A percentile compares a stretch with the other conserved stretches of the same genome.
Evolutionary conservation across 2,329 filamentous ascomycete genomes (phyloP).

Genomic region (Ascochyta clinopodiicola): DNA sequence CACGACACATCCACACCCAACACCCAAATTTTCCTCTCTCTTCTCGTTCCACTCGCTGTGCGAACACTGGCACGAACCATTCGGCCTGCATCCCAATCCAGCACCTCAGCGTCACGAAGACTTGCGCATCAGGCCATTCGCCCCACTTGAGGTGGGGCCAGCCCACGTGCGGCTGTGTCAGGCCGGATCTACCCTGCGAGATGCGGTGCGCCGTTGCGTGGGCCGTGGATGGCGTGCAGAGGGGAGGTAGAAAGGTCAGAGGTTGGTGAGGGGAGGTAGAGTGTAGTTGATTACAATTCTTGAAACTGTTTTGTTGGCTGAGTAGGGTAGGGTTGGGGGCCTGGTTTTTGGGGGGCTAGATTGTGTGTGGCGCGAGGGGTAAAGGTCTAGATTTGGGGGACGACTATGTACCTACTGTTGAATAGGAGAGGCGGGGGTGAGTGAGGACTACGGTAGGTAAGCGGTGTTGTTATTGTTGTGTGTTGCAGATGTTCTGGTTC

Average conservation of each 20-base stretch:
- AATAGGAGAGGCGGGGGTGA: not conserved
- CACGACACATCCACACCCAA: too few relatives aligned
- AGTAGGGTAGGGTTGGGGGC: not conserved
- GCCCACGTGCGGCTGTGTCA: not conserved
- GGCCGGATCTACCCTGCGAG: constrained; percentile 6
- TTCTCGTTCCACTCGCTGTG: too few relatives aligned
- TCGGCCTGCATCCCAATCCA: not conserved
- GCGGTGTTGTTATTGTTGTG: too few relatives aligned
- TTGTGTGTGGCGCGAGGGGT: not conserved
- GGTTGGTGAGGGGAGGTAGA: not conserved
- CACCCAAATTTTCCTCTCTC: too few relatives aligned
- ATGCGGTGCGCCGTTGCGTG: too few relatives aligned
- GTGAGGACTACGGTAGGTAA: not conserved
- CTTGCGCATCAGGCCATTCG: not conserved
- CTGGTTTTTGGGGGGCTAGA: not conserved
- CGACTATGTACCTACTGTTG: not conserved
- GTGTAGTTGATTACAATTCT: not conserved
- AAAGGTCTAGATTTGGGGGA: not conserved
- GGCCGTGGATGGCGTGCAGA: too few relatives aligned
- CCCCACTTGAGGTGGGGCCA: not conserved
- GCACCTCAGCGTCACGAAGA: too few relatives aligned
- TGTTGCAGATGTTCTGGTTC: too few relatives aligned
- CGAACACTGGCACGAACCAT: not conserved
- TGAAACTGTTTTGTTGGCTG: not conserved
- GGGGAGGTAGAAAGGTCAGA: not conserved